Base-by-base conservation (phyloP, 1,284 basidiomycete genomes). In the Tilletiopsis washingtonensis region DNA sequence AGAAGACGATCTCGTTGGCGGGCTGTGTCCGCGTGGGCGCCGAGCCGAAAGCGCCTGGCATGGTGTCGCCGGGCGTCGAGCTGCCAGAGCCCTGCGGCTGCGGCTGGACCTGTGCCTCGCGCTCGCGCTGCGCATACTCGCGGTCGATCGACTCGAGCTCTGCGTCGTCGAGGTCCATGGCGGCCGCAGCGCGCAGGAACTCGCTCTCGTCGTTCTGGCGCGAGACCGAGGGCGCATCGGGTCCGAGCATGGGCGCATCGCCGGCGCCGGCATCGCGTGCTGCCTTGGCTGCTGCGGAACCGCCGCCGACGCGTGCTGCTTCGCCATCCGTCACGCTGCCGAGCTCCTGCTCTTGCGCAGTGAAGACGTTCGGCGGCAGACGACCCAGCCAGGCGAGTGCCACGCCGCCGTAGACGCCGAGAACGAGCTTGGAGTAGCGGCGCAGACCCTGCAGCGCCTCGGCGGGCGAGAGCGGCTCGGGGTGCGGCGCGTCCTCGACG, bases 331-430 rank as follows among this genome's bases (percentile, higher is more conserved):
- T 23, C 3, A 42, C 36, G 17, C 24, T n/a, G 4, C 32, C 38
- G n/a, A n/a, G n/a, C n/a, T n/a, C n/a, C n/a, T n/a, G n/a, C n/a
- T n/a, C n/a, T n/a, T n/a, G n/a, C n/a, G n/a, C n/a, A n/a, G n/a
- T n/a, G n/a, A 34, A 34, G 9, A 34, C 9, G 39, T 47, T 34
- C 3, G 46, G 11, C 5, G 64, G 64, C 43, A 67, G 52, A 2
- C 47, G 52, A 37, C 64, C 59, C n/a, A 67, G 45, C 62, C 62
- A 67, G 27, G 59, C 59, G 12, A 67, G 48, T 1, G 62, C 64
- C 25, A 63, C 45, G 5, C 66, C 66, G 3, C 66, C 66, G 36
- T 69, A 69, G 4, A 65, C 61, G 32, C 62, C 66, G 3, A 69
- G 50, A 11, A 69, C 64, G 34, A 69, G 54, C 42, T 59, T 59